phyloP scores from a whole-genome alignment of 2,329 filamentous ascomycete species.

The Aspergillus thermomutatus region DNA sequence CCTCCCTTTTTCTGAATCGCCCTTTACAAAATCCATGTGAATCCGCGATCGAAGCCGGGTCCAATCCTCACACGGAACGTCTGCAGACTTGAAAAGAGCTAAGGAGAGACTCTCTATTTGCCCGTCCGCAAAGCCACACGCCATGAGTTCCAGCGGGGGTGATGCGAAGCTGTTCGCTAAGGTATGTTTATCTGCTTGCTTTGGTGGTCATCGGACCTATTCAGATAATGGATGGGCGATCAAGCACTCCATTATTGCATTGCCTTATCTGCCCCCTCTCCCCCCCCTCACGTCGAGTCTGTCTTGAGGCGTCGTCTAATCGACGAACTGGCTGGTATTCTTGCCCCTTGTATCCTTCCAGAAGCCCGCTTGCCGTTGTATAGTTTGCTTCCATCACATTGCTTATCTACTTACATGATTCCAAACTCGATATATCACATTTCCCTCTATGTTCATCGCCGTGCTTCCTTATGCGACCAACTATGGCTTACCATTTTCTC shows the following conservation, averaged over 20 bases:
- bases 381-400: not conserved
- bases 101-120: conserved; percentile 4
- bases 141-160: conserved; percentile 69
- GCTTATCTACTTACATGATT: conserved; percentile 4
- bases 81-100: not conserved
- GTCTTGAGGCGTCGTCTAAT: conserved; percentile 1
- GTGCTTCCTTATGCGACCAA: conserved; percentile 25
- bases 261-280: conserved; percentile 9
- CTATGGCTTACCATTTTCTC: conserved; percentile 31
- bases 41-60: conserved; percentile 5
- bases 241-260: not conserved
- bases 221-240: conserved; percentile 2
- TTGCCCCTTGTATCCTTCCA: not conserved
- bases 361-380: not conserved
- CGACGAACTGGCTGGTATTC: not conserved
- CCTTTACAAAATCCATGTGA: conserved; percentile 15
- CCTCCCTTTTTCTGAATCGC: conserved; percentile 1
- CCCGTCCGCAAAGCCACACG: conserved; percentile 19
- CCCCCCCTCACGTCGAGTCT: conserved; percentile 11
- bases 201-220: conserved; percentile 13
- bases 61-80: not conserved
- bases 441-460: conserved; percentile 26
- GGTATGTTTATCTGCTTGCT: conserved; percentile 57
- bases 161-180: conserved; percentile 99
- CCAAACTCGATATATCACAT: not conserved